phyloP scores from a whole-genome alignment of 2,329 filamentous ascomycete species.

The Lachnellula cervina region DNA sequence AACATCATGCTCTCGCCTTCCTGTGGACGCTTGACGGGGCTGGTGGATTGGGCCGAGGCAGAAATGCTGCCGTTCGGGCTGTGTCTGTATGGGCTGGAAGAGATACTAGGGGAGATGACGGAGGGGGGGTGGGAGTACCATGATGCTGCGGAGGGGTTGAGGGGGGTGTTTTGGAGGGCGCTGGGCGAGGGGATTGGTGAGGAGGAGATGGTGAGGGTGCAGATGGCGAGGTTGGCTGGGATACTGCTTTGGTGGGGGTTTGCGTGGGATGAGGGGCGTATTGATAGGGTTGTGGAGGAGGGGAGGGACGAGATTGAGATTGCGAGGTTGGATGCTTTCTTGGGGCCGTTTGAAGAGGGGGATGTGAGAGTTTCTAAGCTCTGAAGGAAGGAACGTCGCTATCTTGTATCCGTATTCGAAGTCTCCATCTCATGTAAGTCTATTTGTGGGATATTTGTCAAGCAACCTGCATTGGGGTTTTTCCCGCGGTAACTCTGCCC shows the following conservation, averaged over 20 bases:
- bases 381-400: not conserved
- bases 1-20: conserved; percentile 50
- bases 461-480: no score
- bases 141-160: conserved; percentile 38
- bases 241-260: conserved; percentile 60
- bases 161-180: conserved; percentile 46
- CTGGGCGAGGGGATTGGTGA: conserved; percentile 34
- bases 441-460: no score
- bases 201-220: conserved; percentile 19
- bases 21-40: conserved; percentile 43
- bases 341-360: conserved; percentile 1
- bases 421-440: no score
- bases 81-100: conserved; percentile 56
- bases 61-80: conserved; percentile 57
- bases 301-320: conserved; percentile 49
- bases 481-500: no score
- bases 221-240: conserved; percentile 43
- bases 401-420: no score
- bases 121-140: conserved; percentile 38
- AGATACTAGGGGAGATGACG: conserved; percentile 48
- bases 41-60: conserved; percentile 62
- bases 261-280: conserved; percentile 55
- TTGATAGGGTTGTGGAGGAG: conserved; percentile 53
- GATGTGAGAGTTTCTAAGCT: not conserved
- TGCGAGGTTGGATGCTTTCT: conserved; percentile 41